Evolutionary conservation across 164 flowering plant genomes (phyloP).

Genomic region (Vitis cinerea): DNA sequence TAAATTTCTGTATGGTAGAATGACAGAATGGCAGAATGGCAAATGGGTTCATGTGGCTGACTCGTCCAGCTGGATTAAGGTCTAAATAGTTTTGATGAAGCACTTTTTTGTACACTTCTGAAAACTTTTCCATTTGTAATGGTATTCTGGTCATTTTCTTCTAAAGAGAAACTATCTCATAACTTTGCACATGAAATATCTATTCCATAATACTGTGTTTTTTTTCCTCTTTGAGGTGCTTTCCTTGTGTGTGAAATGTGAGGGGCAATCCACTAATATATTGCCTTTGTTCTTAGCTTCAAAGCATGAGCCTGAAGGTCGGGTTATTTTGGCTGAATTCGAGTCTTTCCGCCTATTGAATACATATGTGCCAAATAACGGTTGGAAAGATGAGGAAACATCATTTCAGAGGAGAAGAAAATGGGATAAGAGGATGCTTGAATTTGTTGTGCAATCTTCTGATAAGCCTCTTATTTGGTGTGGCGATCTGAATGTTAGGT

Average conservation of each 20-base stretch:
- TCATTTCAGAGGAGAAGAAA: constrained; percentile 92
- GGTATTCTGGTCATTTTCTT: not conserved
- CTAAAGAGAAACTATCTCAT: not conserved
- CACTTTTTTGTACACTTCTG: too few species aligned
- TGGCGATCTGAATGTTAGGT: constrained; percentile 98
- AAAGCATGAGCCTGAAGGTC: constrained; percentile 94
- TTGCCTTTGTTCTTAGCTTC: constrained; percentile 40
- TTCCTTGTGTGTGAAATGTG: too few species aligned
- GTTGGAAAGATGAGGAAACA: constrained; percentile 95
- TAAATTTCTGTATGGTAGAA: too few species aligned
- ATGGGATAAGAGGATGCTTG: constrained; percentile 92
- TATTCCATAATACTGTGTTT: not conserved
- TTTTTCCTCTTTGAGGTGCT: not conserved
- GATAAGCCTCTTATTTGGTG: constrained; percentile 97
- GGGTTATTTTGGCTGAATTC: constrained; percentile 91
- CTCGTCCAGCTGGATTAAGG: too few species aligned
- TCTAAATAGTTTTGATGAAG: too few species aligned
- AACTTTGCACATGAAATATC: not conserved
- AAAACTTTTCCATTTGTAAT: too few species aligned
- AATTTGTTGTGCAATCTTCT: constrained; percentile 60
- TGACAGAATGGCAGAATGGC: too few species aligned
- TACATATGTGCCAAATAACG: constrained; percentile 93
- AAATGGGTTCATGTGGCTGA: too few species aligned
- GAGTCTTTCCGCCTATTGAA: constrained; percentile 73
- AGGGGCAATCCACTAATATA: not conserved